Base-by-base conservation (phyloP, 2,329 filamentous ascomycete genomes). In the Aspergillus ustus region DNA sequence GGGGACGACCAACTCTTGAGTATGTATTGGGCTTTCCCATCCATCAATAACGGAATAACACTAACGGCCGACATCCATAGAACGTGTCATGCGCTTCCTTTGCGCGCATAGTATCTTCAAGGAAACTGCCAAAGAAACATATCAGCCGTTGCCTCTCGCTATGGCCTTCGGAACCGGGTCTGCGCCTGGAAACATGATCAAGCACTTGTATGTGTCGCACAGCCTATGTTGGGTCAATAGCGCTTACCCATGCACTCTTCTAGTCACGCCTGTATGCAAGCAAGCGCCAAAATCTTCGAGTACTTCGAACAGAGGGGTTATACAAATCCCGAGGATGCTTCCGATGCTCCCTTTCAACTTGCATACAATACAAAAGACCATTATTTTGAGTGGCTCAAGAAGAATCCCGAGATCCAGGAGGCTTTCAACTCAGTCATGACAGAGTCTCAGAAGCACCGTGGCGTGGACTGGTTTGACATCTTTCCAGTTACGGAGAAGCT, bases 371-470 rank as follows among this genome's bases (percentile, higher is more conserved):
- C 70, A 2, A 60, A 69, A 6, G 43, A 66, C 9, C 62, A 70
- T 40, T 71, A 69, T 56, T 77, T 73, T 20, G 69, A 71, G 3
- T 74, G 64, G 65, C 40, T 77, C 5, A 45, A 45, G 13, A 60
- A 66, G 3, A 62, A 71, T 2, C 68, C 67, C 2, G 53, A 43
- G 2, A 49, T 62, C 3, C 66, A 68, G 29, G 29, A 60, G 13
- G 70, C 63, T 1, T 76, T 75, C 63, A 75, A 77, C 58, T 57
- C 54, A 1, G 65, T 66, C 1, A 75, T 77, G 73, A 63, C 59
- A 1, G n/a, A 57, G 1, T 51, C 19, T 48, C 58, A 53, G 20
- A 19, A 49, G 1, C 2, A 48, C 7, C 34, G 50, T 1, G 61
- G 58, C 2, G 28, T 31, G 9, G 7, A 64, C 6, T 71, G 68